A percentile compares a stretch with the other conserved stretches of the same genome.
phyloP scores from a whole-genome alignment of 164 flowering plant species.

The Sextonia rubra region DNA sequence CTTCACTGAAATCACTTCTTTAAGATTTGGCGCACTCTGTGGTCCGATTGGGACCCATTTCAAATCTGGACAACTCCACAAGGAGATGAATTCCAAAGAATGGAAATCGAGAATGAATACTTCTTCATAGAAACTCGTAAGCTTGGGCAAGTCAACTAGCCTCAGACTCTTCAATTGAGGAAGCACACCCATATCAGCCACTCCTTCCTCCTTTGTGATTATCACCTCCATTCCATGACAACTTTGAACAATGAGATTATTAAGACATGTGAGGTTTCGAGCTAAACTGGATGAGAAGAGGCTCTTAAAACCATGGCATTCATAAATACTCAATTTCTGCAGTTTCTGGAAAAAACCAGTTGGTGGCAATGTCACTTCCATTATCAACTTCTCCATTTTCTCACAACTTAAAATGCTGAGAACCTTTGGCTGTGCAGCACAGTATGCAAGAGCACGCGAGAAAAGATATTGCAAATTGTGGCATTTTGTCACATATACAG shows the following conservation, averaged over 20 bases:
- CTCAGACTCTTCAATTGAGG: background rate
- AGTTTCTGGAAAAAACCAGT: background rate
- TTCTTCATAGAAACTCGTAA: background rate
- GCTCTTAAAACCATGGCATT: background rate
- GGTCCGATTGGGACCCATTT: background rate
- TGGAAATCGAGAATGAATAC: background rate
- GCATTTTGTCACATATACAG: background rate
- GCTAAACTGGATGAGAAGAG: background rate
- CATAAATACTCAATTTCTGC: background rate
- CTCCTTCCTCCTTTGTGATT: background rate
- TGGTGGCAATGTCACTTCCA: background rate
- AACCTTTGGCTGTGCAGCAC: background rate
- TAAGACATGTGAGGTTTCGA: background rate
- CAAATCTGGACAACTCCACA: background rate
- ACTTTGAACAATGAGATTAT: background rate
- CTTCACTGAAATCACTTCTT: background rate
- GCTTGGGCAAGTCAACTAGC: background rate
- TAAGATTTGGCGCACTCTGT: background rate
- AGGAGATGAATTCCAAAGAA: background rate
- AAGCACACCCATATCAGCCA: background rate
- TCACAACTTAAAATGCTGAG: background rate
- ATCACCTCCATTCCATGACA: background rate
- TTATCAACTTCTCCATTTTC: background rate
- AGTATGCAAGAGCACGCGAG: background rate
- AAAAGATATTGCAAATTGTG: background rate